Evolutionary conservation across 1,284 basidiomycete genomes (phyloP), one percentile per base, ranked within the genome.

Genomic region (Coriolopsis trogii): DNA sequence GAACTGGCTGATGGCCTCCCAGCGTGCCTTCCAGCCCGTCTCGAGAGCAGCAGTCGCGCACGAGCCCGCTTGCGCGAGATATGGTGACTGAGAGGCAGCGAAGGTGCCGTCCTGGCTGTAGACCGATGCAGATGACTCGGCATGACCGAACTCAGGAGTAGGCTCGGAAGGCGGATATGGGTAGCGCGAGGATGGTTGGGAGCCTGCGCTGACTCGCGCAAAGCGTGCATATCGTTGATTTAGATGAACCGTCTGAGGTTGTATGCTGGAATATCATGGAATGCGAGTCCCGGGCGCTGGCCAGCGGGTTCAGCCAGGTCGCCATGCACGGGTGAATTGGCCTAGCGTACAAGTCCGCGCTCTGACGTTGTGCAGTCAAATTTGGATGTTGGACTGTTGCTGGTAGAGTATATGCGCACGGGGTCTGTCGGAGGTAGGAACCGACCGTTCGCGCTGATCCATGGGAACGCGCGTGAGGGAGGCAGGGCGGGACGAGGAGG

Each of bases 191-290:
- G 30, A 26, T 21, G 30, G 15, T 38, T n/a, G n/a, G n/a, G n/a
- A n/a, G n/a, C n/a, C n/a, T n/a, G n/a, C n/a, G n/a, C n/a, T n/a
- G n/a, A 40, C 16, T 23, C 28, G 20, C 15, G 49, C 18, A 37
- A 37, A 15, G 28, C 21, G 21, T 44, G 18, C 63, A 87, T 67
- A 59, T 84, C 79, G 56, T 77, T 76, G 63, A 83, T 73, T 70
- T 79, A 88, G 23, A 88, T 61, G 26, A 76, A 77, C 72, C 87
- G 87, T 39, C 73, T 70, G 62, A 88, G 80, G 15, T 82, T 85
- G 77, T 85, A 85, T 26, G 80, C 62, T 0, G 82, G 80, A 58
- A 82, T 71, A 33, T 67, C 71, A 51, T 75, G 74, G 61, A 87
- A 85, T 54, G 70, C 79, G 10, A 79, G 77, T 65, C 89, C 87